Evolutionary conservation across 2,329 filamentous ascomycete genomes (phyloP), one percentile per base, ranked within the genome.

Genomic region (Tympanopsis confertula): DNA sequence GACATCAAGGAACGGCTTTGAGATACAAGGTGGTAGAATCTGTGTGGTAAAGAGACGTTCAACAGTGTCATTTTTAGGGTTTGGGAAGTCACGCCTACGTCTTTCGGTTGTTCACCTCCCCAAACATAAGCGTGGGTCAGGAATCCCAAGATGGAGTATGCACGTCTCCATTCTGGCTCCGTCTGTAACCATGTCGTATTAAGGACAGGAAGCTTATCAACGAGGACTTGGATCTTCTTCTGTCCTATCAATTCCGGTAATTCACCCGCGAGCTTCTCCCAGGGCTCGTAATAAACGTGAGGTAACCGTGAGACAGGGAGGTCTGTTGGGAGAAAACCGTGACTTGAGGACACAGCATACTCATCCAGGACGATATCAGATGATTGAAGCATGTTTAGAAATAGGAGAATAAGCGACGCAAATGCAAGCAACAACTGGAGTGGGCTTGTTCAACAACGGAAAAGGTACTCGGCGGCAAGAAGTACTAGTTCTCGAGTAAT

Each of bases 111-210:
- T 32, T 84, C 74, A 17, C 83, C 86, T 39, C 86, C 86, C 89
- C 89, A 96, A 15, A 95, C 78, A 57, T 94, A 94, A 7, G 76
- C 80, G 57, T 96, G 86, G 1, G 85, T 69, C 39, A 94, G 70
- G 50, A 93, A 91, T 0, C 73, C 76, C 30, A 95, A 65, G 5
- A 93, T 67, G 3, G 79, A 70, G 56, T 93, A 94, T 39, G 86
- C 86, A 46, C 87, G 69, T 45, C 81, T 69, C 85, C 85, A 93
- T 62, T 94, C 82, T 1, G 71, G 59, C 47, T 85, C 78, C 2
- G 68, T 69, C 3, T 57, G 54, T 4, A 94, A 65, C 4, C 69
- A 63, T 14, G 74, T 65, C 1, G 80, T 82, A 1, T 78, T 79
- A 1, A 94, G 65, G 1, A 86, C 55, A 0, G 83, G 80, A n/a